Percentiles rank a stretch among this genome's conserved stretches.
Conservation (phyloP, 257 asterid genomes). For the Mentha longifolia region DNA sequence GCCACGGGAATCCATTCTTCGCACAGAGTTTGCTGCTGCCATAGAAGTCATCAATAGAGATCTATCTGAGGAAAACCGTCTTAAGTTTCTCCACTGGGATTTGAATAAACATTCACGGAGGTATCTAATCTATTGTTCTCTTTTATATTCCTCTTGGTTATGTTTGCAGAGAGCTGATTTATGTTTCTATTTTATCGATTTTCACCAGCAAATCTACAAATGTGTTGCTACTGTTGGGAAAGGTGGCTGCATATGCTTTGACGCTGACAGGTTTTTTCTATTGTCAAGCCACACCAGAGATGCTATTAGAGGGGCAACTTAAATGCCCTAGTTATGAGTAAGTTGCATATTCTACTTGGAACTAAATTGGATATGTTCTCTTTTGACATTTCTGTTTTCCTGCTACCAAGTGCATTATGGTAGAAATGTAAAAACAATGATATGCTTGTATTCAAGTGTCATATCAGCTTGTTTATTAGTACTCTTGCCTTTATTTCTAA, state of each 20-base stretch:
- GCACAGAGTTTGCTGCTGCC: conserved; percentile 88
- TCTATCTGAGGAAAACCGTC: conserved; percentile 79
- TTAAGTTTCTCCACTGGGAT: conserved; percentile 97
- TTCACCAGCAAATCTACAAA: conserved; percentile 80
- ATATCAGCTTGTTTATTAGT: conserved; percentile 28
- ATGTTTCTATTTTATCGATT: conserved; percentile 34
- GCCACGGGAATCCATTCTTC: conserved; percentile 96
- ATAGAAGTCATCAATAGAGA: conserved; percentile 83
- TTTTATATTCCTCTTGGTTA: conserved; percentile 28
- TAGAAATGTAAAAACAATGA: conserved; percentile 4
- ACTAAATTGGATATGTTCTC: conserved; percentile 11
- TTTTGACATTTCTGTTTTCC: conserved; percentile 26
- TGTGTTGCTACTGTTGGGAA: conserved; percentile 82
- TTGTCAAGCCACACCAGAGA: conserved; percentile 63
- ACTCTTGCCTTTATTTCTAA: conserved; percentile 19
- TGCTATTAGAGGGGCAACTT: conserved; percentile 55
- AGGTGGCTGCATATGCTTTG: conserved; percentile 91
- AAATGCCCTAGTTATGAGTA: conserved; percentile 64
- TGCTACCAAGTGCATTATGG: conserved; percentile 9
- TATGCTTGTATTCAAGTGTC: conserved; percentile 16
- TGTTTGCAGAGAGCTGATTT: conserved; percentile 31
- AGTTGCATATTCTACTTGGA: conserved; percentile 41
- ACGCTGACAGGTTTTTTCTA: conserved; percentile 88
- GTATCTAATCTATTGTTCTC: conserved; percentile 46
- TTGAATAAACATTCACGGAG: conserved; percentile 93